Conservation (phyloP, 148 eudicot genomes). For the Rhododendron vialii region DNA sequence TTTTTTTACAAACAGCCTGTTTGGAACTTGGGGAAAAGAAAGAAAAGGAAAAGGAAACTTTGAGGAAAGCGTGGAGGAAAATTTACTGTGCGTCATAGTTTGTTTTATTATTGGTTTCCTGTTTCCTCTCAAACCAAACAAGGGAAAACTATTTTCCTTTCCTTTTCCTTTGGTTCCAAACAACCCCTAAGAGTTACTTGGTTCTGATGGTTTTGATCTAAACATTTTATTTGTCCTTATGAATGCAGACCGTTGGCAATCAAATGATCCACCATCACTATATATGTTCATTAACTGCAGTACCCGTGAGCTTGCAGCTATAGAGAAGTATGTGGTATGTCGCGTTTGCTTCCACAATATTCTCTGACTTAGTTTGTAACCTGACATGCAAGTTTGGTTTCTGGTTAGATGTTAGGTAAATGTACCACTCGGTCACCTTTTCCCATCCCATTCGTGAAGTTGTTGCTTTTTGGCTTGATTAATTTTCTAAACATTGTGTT, state of each 20-base stretch:
- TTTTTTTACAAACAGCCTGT: background rate
- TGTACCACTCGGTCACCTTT: background rate
- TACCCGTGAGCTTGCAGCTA: conserved; percentile 71
- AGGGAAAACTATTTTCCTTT: background rate
- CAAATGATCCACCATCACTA: conserved; percentile 69
- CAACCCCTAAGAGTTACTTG: background rate
- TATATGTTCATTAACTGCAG: conserved; percentile 81
- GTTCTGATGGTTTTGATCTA: conserved; percentile 3
- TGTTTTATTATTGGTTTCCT: background rate
- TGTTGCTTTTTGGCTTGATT: background rate
- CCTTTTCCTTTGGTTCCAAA: background rate
- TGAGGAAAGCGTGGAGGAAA: background rate
- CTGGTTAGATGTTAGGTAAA: background rate
- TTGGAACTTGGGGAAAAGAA: background rate
- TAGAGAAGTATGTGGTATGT: conserved; percentile 96
- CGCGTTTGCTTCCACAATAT: conserved; percentile 19
- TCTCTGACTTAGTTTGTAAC: background rate
- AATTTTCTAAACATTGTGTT: background rate
- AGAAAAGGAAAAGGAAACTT: background rate
- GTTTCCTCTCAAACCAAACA: background rate
- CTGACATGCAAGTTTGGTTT: background rate
- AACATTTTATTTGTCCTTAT: conserved; percentile 1
- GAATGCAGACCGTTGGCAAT: conserved; percentile 80
- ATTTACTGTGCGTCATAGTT: background rate
- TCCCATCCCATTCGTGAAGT: background rate